Evolutionary conservation across 192 early-diverging fungal species (phyloP), one percentile per base, ranked within the genome.

Genomic region (Jimgerdemannia lactiflua): DNA sequence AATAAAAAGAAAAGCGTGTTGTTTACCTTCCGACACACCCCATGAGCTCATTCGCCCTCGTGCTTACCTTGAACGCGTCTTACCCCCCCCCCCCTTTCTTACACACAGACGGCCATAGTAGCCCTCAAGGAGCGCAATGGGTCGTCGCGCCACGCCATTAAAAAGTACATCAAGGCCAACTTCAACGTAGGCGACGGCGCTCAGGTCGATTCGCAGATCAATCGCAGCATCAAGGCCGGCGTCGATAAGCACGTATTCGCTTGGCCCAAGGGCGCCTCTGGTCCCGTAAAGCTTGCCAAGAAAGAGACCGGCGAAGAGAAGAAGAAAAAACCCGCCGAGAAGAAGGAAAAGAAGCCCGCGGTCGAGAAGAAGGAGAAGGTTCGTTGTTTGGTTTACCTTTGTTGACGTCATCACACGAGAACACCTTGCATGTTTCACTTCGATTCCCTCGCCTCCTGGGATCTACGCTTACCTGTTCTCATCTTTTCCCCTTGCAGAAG

Each of bases 101-200:
- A 10, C 8, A 59, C 59, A 65, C 42, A 74, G 82, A 83, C 83
- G 72, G 88, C 87, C 43, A 84, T 90, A 63, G 74, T 87, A 40
- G 76, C 81, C 75, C 85, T 89, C 78, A 91, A 91, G 81, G 92
- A 93, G 78, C 87, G 92, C 78, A 90, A 86, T 49, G 93, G 92
- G 63, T 90, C 88, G 63, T 89, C 89, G 66, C 90, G 93, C 70
- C 90, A 87, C 71, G 88, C 89, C 67, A 90, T 94, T 78, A 94
- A 94, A 77, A 94, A 94, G 79, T 94, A 93, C 79, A 91, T 94
- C 73, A 73, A 84, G 77, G 86, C 89, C 70, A 94, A 94, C 89
- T 91, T 84, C 84, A 84, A 88, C 79, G 87, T 94, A 18, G 43
- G 68, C 64, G 40, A 66, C 70, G 82, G 83, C 63, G 84, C 86